Percentiles rank a stretch among this genome's conserved stretches.
phyloP scores from a whole-genome alignment of 2,329 filamentous ascomycete species.

The Colletotrichum sp. region DNA sequence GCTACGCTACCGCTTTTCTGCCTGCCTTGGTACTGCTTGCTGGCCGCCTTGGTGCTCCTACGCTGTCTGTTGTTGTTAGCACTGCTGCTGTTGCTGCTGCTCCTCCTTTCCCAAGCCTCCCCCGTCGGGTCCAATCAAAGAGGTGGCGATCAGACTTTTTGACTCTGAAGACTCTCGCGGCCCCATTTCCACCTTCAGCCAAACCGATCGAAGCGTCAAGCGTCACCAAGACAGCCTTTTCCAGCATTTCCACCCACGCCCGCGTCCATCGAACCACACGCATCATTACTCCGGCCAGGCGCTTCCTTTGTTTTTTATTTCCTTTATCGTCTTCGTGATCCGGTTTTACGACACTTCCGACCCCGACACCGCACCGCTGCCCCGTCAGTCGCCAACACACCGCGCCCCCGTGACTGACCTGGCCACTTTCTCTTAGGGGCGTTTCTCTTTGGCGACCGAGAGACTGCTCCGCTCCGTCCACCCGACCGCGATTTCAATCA shows the following conservation, averaged over 20 bases:
- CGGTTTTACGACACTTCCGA: background rate
- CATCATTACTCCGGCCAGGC: conserved; percentile 19
- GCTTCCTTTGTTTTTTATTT: conserved; percentile 18
- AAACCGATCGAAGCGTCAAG: conserved; percentile 16
- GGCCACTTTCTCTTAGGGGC: conserved; percentile 19
- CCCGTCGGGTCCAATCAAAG: conserved; percentile 37
- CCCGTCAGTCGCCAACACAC: background rate
- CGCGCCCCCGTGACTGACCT: conserved; percentile 19
- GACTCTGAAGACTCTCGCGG: conserved; percentile 24
- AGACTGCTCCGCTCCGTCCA: background rate
- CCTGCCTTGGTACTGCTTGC: background rate
- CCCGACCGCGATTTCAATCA: background rate
- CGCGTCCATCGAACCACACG: conserved; percentile 11
- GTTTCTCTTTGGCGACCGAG: conserved; percentile 4
- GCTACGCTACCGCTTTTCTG: background rate
- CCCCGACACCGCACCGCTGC: background rate
- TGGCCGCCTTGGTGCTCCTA: background rate
- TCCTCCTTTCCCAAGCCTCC: background rate
- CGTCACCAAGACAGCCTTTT: conserved; percentile 17
- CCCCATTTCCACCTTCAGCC: conserved; percentile 20
- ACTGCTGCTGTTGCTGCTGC: background rate
- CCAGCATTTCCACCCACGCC: conserved; percentile 13
- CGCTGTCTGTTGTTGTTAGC: background rate
- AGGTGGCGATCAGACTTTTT: conserved; percentile 39
- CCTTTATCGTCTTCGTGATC: conserved; percentile 15